Conservation (phyloP, 2,329 filamentous ascomycete species). For the Colletotrichum tropicale region DNA sequence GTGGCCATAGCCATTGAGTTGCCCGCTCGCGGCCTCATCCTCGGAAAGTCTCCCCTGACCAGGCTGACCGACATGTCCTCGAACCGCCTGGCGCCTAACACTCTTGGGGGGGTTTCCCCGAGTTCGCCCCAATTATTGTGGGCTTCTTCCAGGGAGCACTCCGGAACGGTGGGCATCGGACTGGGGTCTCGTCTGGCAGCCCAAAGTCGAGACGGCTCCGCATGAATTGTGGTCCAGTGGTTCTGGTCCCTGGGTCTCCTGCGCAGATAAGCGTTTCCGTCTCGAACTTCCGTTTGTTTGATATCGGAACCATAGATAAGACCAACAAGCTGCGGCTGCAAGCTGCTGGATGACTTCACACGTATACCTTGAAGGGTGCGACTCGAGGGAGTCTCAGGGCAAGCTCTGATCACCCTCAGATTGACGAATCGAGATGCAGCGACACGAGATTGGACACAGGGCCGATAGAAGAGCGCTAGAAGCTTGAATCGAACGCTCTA, state of each 20-base stretch:
- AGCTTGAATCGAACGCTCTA: background rate
- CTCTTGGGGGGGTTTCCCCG: constrained; percentile 8
- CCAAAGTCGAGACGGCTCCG: background rate
- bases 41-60: background rate
- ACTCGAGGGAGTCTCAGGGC: constrained; percentile 7
- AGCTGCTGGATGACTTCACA: background rate
- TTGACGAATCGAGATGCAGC: constrained; percentile 1
- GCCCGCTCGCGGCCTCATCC: background rate
- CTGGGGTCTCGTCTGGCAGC: background rate
- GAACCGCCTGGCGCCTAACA: background rate
- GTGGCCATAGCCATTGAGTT: background rate
- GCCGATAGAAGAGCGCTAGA: constrained; percentile 13
- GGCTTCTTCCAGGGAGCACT: background rate
- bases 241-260: background rate
- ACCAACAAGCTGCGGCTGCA: background rate
- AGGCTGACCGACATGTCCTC: background rate
- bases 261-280: constrained; percentile 14
- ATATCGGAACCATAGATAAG: constrained; percentile 7
- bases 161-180: background rate
- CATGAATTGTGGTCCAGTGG: background rate
- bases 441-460: background rate
- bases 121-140: constrained; percentile 2
- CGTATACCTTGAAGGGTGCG: background rate
- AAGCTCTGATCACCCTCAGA: background rate
- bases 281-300: background rate